Conservation (phyloP, 2,329 filamentous ascomycete species). For the Fusarium haematococcum region DNA sequence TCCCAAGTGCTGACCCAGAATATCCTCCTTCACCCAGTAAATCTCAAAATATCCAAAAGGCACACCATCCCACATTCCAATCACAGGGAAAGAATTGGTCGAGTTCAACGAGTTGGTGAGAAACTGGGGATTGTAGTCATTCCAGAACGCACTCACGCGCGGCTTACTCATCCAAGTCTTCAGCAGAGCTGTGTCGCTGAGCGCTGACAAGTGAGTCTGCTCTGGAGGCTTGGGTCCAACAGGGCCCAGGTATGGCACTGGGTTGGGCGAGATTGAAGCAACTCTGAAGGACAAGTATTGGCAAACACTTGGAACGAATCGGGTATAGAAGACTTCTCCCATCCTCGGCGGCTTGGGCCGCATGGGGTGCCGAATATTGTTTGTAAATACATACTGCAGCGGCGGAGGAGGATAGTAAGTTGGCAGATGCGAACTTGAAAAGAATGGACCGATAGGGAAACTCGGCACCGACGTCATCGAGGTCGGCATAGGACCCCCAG, state of each 20-base stretch:
- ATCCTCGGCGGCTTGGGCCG: conserved; percentile 90
- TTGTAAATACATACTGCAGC: conserved; percentile 82
- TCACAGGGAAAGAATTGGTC: conserved; percentile 86
- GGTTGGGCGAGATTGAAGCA: conserved; percentile 74
- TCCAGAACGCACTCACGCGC: conserved; percentile 89
- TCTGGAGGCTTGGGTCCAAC: conserved; percentile 55
- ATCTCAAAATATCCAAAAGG: conserved; percentile 98
- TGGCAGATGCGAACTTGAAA: conserved; percentile 85
- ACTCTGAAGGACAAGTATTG: conserved; percentile 93
- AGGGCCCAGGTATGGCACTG: conserved; percentile 74
- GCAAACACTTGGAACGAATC: conserved; percentile 83
- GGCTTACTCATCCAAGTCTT: conserved; percentile 90
- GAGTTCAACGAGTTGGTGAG: conserved; percentile 73
- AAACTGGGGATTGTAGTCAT: conserved; percentile 73
- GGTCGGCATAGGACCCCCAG: conserved; percentile 53
- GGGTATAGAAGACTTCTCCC: conserved; percentile 90
- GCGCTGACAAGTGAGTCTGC: conserved; percentile 54
- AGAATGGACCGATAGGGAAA: conserved; percentile 75
- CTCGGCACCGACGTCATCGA: conserved; percentile 49
- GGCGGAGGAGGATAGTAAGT: conserved; percentile 91
- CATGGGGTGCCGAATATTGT: conserved; percentile 84
- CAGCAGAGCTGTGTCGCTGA: conserved; percentile 71
- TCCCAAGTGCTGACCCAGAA: conserved; percentile 76
- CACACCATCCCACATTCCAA: conserved; percentile 93
- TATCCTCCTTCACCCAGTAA: conserved; percentile 97